These are phyloP conservation scores for Begonia peltatifolia DNA, from an alignment of 306 rosid species.

Conservation along the genomic window DNA sequence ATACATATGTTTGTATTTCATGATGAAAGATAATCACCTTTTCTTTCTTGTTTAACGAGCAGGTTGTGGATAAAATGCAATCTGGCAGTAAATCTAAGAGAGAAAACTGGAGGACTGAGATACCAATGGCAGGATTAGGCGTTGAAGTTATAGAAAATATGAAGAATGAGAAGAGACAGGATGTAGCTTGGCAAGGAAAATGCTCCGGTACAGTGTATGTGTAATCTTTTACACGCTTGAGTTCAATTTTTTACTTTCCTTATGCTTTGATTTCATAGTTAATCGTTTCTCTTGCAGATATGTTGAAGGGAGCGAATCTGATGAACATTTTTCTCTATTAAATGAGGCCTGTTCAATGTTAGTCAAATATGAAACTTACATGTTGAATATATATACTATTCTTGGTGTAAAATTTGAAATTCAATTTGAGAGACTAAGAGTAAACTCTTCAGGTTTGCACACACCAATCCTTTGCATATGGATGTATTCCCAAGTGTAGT, in stretches of 20 bases:
- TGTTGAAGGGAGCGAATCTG: slow-evolving; percentile 77
- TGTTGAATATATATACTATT: slow-evolving; percentile 1
- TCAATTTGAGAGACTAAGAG: too few species aligned
- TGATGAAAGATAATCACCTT: too few species aligned
- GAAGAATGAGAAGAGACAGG: slow-evolving; percentile 64
- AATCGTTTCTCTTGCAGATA: slow-evolving; percentile 36
- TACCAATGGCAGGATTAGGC: slow-evolving; percentile 61
- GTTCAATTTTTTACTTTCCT: neutral
- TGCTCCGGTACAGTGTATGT: slow-evolving; percentile 99
- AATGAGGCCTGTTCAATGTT: slow-evolving; percentile 95
- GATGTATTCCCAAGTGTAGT: slow-evolving; percentile 81
- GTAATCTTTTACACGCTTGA: slow-evolving; percentile 4
- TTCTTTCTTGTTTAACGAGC: slow-evolving; percentile 11
- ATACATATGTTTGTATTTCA: too few species aligned
- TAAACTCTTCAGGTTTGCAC: slow-evolving; percentile 62
- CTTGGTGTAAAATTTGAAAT: too few species aligned
- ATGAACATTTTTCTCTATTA: slow-evolving; percentile 70
- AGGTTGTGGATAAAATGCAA: slow-evolving; percentile 80
- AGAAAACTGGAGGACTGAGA: slow-evolving; percentile 60
- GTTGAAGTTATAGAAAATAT: slow-evolving; percentile 42
- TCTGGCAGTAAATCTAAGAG: slow-evolving; percentile 60
- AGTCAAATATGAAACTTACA: slow-evolving; percentile 37
- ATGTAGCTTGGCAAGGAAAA: slow-evolving; percentile 86
- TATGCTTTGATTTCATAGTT: slow-evolving; percentile 4
- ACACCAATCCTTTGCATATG: slow-evolving; percentile 90